Evolutionary conservation across 345 rosid genomes (phyloP), one percentile per base, ranked within the genome.

Genomic region (Erodium maritimum): DNA sequence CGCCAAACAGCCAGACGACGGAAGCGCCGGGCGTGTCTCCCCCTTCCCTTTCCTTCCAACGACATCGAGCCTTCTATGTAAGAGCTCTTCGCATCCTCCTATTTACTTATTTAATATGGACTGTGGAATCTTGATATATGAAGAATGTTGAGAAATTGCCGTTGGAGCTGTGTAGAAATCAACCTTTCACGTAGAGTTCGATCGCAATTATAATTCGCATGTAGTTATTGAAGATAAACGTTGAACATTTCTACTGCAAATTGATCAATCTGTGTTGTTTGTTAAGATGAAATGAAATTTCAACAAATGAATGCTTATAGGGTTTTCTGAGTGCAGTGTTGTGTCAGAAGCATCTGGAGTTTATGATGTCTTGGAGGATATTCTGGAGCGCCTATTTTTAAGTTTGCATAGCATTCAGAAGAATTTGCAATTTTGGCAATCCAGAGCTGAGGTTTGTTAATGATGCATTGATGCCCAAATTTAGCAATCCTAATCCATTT

Each of bases 401-500:
- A 82, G 80, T 75, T 60, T 91, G 79, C 95, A 81, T 68, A 70
- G 67, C 45, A 64, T 91, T 5, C 82, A 84, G 71, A 79, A 78
- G 72, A 81, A 83, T 80, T 75, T 91, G 76, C 82, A 76, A 11
- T 91, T 86, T 68, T 91, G 98, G 98, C 80, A 75, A 64, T 77
- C 73, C 33, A 81, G 78, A 74, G 90, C 84, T 4, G 84, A 86
- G 93, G 98, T 91, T 56, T 60, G 62, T 65, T 14, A 64, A 42
- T 58, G 34, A 7, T n/a, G n/a, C n/a, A n/a, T n/a, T n/a, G n/a
- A n/a, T n/a, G n/a, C n/a, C n/a, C n/a, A n/a, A n/a, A n/a, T n/a
- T n/a, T n/a, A n/a, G n/a, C 16, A 3, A 1, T 1, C 17, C 17
- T 16, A 16, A 17, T 18, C 14, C 19, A 4, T 51, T 37, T 58